phyloP scores from a whole-genome alignment of 495 filamentous ascomycete species.

The Polyplosphaeria fusca region DNA sequence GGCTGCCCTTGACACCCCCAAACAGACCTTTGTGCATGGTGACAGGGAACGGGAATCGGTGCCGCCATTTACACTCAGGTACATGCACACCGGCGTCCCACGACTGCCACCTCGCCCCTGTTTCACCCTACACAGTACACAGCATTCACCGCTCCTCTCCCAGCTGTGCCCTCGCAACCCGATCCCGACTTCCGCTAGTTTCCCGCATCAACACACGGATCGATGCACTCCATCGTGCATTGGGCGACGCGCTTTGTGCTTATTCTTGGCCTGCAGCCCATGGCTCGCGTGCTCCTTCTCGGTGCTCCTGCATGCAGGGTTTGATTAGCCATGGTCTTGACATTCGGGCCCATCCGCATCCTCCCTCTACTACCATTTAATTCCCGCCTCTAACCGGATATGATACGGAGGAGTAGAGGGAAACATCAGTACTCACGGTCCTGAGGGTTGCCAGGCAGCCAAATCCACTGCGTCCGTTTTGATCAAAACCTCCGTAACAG shows the following conservation, averaged over 20 bases:
- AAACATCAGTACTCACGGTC: too few relatives aligned
- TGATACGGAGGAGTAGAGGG: too few relatives aligned
- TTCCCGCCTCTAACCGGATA: too few relatives aligned
- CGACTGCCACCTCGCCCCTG: too few relatives aligned
- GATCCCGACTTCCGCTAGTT: neutral
- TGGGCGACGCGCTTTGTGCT: conserved; percentile 43
- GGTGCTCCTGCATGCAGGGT: conserved; percentile 31
- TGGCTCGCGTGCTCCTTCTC: conserved; percentile 43
- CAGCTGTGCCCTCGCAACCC: neutral
- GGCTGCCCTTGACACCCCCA: too few relatives aligned
- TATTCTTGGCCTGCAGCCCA: conserved; percentile 38
- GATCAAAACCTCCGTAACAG: conserved; percentile 57
- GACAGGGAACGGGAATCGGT: neutral
- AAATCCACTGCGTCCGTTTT: conserved; percentile 48
- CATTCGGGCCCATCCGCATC: too few relatives aligned
- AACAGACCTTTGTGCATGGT: too few relatives aligned
- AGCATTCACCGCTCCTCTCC: too few relatives aligned
- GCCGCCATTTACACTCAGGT: neutral
- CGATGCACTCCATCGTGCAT: conserved; percentile 60
- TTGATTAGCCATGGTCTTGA: too few relatives aligned
- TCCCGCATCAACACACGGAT: conserved; percentile 57
- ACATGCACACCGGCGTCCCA: too few relatives aligned
- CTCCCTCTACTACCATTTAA: too few relatives aligned
- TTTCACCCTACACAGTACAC: too few relatives aligned
- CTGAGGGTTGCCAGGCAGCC: conserved; percentile 44